phyloP scores from a whole-genome alignment of 106 monocot species.

The Phalaenopsis equestris region DNA sequence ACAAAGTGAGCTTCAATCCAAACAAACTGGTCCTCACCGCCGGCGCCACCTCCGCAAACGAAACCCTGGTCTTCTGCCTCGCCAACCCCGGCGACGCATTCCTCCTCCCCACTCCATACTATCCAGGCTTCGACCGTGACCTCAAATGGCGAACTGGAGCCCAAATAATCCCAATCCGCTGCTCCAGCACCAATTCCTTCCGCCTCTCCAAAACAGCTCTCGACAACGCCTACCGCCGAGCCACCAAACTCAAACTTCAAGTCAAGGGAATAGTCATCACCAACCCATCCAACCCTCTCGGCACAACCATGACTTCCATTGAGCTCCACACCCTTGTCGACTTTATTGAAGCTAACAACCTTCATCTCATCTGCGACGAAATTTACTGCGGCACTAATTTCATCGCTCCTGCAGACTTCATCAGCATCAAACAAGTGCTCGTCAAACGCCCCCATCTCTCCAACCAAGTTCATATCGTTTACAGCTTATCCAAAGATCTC shows the following conservation, averaged over 20 bases:
- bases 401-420: conserved; percentile 29
- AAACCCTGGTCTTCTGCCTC: conserved; percentile 79
- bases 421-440: conserved; percentile 37
- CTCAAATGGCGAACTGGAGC: conserved; percentile 79
- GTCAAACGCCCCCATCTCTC: conserved; percentile 9
- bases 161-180: conserved; percentile 62
- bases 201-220: conserved; percentile 37
- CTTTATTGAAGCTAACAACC: conserved; percentile 30
- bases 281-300: conserved; percentile 73
- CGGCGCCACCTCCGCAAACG: conserved; percentile 77
- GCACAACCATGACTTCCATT: conserved; percentile 29
- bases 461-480: conserved; percentile 60
- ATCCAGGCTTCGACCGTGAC: conserved; percentile 83
- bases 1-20: conserved; percentile 52
- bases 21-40: conserved; percentile 65
- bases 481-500: conserved; percentile 87
- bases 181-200: conserved; percentile 57
- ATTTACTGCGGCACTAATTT: conserved; percentile 73
- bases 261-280: conserved; percentile 65
- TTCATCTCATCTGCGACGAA: conserved; percentile 69
- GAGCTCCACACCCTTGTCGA: conserved; percentile 38
- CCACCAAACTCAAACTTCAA: conserved; percentile 20
- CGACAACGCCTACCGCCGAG: conserved; percentile 33
- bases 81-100: conserved; percentile 66
- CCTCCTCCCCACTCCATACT: conserved; percentile 80